A percentile compares a stretch with the other conserved stretches of the same genome.
Evolutionary conservation across 179 eudicot species (phyloP).

Genomic region (Actinidia polygama): DNA sequence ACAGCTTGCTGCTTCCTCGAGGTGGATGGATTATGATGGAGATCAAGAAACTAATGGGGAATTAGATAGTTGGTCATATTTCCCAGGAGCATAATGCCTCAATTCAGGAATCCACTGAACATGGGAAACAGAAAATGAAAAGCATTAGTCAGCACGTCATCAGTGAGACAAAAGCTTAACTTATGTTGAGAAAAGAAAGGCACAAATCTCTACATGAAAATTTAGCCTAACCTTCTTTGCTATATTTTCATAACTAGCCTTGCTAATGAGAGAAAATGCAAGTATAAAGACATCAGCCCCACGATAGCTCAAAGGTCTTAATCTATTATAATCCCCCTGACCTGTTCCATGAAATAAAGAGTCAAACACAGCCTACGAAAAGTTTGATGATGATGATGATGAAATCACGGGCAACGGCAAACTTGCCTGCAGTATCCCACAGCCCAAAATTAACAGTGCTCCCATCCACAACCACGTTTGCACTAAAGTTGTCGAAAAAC

Average conservation of each 20-base stretch:
- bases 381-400: background rate
- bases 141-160: slow-evolving; percentile 8
- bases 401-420: background rate
- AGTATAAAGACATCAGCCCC: slow-evolving; percentile 82
- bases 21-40: slow-evolving; percentile 3
- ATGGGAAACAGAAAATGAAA: background rate
- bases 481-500: slow-evolving; percentile 82
- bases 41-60: slow-evolving; percentile 19
- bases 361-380: slow-evolving; percentile 11
- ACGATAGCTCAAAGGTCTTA: slow-evolving; percentile 78
- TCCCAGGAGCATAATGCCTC: slow-evolving; percentile 89
- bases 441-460: slow-evolving; percentile 71
- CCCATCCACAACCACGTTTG: slow-evolving; percentile 76
- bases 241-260: slow-evolving; percentile 71
- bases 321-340: slow-evolving; percentile 78
- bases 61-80: slow-evolving; percentile 25
- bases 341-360: slow-evolving; percentile 39
- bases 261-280: slow-evolving; percentile 81
- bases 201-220: background rate
- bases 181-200: background rate
- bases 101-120: slow-evolving; percentile 85
- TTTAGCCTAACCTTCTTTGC: slow-evolving; percentile 56
- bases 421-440: slow-evolving; percentile 77
- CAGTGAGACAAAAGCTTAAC: background rate
- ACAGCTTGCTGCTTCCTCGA: slow-evolving; percentile 18